Evolutionary conservation across 371 early-diverging fungal species (phyloP).

Genomic region (Mortierella sp.): DNA sequence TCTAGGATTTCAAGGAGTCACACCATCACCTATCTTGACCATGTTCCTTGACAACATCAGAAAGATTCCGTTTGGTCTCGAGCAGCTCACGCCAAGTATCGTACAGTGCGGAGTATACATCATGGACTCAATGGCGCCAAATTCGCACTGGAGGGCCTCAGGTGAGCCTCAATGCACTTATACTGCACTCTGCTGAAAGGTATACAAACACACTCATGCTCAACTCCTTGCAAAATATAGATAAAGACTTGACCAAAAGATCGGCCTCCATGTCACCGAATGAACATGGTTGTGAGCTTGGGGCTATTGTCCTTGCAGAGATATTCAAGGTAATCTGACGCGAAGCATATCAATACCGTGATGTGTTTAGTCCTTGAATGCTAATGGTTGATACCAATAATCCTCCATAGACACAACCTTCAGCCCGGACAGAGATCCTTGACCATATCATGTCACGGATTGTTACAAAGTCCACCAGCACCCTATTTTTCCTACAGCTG

Average conservation of each 20-base stretch:
- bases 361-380: not conserved
- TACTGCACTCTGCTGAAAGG: not conserved
- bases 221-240: conserved; percentile 11
- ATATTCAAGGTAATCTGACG: conserved; percentile 58
- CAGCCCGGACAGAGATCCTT: conserved; percentile 67
- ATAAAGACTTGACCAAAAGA: conserved; percentile 21
- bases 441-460: conserved; percentile 71
- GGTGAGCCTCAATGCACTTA: conserved; percentile 12
- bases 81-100: conserved; percentile 70
- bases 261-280: conserved; percentile 31
- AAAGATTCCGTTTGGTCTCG: conserved; percentile 67
- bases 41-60: conserved; percentile 54
- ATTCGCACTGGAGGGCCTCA: conserved; percentile 34
- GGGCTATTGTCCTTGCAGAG: conserved; percentile 57
- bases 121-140: conserved; percentile 60
- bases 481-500: conserved; percentile 59
- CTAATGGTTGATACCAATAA: not conserved
- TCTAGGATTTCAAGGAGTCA: conserved; percentile 43
- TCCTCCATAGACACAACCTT: conserved; percentile 59
- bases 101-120: conserved; percentile 64
- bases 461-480: conserved; percentile 64
- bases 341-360: too few species aligned
- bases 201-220: not conserved
- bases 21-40: conserved; percentile 25
- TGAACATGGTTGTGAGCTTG: conserved; percentile 56